Conservation (phyloP, 352 stramenopile species). For the Globisporangium cylindrosporum region DNA sequence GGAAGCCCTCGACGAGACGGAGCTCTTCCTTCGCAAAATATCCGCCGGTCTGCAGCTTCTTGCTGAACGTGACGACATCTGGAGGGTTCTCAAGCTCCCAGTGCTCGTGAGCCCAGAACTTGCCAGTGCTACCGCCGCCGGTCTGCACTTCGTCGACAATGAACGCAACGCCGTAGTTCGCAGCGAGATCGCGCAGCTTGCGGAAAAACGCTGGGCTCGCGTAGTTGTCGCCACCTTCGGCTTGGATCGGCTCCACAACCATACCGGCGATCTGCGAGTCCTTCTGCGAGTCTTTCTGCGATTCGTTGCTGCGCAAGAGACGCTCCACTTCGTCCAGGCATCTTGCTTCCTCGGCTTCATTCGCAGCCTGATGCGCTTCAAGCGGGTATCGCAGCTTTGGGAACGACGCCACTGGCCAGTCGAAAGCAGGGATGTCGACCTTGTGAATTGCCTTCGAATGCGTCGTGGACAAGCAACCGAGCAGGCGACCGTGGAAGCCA, state of each 20-base stretch:
- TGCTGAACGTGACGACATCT: constrained; percentile 84
- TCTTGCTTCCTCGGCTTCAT: constrained; percentile 63
- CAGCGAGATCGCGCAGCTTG: constrained; percentile 47
- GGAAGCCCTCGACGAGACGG: constrained; percentile 64
- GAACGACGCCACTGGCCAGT: constrained; percentile 82
- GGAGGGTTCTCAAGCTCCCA: constrained; percentile 75
- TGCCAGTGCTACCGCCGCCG: constrained; percentile 74
- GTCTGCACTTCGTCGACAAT: constrained; percentile 88
- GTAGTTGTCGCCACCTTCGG: constrained; percentile 79
- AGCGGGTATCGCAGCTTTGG: constrained; percentile 68
- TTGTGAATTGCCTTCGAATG: constrained; percentile 88
- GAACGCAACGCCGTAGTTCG: constrained; percentile 64
- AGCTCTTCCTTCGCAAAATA: constrained; percentile 82
- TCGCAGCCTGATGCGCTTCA: constrained; percentile 50
- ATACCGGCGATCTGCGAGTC: constrained; percentile 64
- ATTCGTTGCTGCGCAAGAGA: constrained; percentile 42
- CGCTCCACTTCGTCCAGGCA: constrained; percentile 66
- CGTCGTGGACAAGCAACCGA: constrained; percentile 80
- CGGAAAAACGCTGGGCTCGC: constrained; percentile 74
- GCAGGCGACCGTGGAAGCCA: constrained; percentile 74
- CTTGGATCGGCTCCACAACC: constrained; percentile 81
- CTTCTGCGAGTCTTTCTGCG: constrained; percentile 23
- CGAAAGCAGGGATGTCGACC: constrained; percentile 79
- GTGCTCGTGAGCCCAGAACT: constrained; percentile 85
- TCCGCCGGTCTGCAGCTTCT: constrained; percentile 82